Conservation (phyloP, 2,329 filamentous ascomycete genomes). For the Didymella segeticola region DNA sequence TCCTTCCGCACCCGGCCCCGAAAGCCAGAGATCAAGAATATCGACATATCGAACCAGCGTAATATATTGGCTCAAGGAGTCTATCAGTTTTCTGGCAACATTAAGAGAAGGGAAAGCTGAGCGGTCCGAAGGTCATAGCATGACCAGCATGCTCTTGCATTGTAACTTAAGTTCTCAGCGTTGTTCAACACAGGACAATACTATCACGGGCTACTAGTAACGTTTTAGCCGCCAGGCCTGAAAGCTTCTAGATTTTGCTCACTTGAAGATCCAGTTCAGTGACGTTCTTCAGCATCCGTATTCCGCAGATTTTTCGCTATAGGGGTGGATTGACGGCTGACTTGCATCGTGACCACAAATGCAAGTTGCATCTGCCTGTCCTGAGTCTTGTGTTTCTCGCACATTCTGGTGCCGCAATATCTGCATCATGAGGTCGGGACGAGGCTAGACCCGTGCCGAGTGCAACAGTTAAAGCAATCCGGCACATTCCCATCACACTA, state of each 20-base stretch:
- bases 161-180: neutral
- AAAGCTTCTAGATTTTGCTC: neutral
- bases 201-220: neutral
- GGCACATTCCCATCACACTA: neutral
- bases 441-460: neutral
- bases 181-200: neutral
- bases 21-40: neutral
- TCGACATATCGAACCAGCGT: neutral
- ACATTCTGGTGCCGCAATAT: neutral
- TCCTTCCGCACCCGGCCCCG: neutral
- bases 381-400: neutral
- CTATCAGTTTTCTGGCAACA: neutral
- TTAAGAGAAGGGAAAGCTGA: neutral
- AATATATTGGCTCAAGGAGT: neutral
- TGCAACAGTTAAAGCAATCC: neutral
- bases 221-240: neutral
- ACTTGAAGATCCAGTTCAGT: neutral
- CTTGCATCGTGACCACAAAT: neutral
- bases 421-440: neutral
- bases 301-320: neutral
- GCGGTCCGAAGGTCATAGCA: constrained; percentile 4
- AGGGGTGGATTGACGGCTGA: no score
- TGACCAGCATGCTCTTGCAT: constrained; percentile 1
- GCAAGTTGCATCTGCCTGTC: neutral
- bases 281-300: neutral